phyloP scores from a whole-genome alignment of 345 rosid genomes.

The Draba incana region DNA sequence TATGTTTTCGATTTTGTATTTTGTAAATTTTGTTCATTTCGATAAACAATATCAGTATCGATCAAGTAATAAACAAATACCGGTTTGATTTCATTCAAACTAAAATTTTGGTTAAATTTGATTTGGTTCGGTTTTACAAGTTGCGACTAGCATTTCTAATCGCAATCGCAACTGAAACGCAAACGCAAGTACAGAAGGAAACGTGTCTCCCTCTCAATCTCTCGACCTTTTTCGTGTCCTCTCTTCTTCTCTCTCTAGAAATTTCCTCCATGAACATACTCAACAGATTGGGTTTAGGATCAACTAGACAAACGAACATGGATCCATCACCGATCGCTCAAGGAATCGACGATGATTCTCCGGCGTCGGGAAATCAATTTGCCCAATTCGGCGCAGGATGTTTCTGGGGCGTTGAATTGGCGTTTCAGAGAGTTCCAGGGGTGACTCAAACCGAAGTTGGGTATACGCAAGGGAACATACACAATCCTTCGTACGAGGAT shows the following conservation, averaged over 20 bases:
- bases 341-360: slow-evolving; percentile 71
- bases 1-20: no score
- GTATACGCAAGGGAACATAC: slow-evolving; percentile 62
- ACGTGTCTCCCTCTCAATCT: slow-evolving; percentile 6
- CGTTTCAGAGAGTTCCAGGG: slow-evolving; percentile 81
- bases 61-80: background rate
- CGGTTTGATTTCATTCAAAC: background rate
- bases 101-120: background rate
- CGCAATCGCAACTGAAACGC: slow-evolving; percentile 28
- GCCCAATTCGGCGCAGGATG: slow-evolving; percentile 95
- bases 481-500: slow-evolving; percentile 78
- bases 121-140: slow-evolving; percentile 14
- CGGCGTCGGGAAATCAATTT: slow-evolving; percentile 74
- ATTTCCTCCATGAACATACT: slow-evolving; percentile 71
- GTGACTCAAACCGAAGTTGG: slow-evolving; percentile 90
- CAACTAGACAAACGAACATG: slow-evolving; percentile 53
- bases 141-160: slow-evolving; percentile 2
- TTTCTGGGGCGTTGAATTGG: slow-evolving; percentile 95
- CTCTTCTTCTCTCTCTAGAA: slow-evolving; percentile 27
- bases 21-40: no score
- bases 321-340: slow-evolving; percentile 71
- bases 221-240: background rate
- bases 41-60: no score
- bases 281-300: slow-evolving; percentile 81
- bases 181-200: background rate